Evolutionary conservation across 768 basidiomycete genomes (phyloP).

Genomic region (Saitozyma sp.): DNA sequence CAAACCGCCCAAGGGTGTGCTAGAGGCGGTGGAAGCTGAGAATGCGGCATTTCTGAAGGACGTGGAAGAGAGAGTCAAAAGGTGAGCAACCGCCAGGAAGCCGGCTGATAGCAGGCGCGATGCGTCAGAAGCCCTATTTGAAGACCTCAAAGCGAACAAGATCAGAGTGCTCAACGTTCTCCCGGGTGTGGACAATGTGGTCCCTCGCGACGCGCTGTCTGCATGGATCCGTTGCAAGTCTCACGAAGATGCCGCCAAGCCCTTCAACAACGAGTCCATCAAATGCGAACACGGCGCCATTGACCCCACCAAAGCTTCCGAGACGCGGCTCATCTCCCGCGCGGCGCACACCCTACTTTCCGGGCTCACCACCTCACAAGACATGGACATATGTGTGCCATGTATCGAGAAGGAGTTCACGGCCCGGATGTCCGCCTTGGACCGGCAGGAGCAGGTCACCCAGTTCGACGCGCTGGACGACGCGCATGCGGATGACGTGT

Average conservation of each 20-base stretch:
- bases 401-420: conserved; percentile 24
- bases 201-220: conserved; percentile 29
- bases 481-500: conserved; percentile 2
- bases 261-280: conserved; percentile 20
- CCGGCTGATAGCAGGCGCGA: conserved; percentile 9
- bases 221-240: conserved; percentile 14
- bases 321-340: conserved; percentile 23
- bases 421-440: background rate
- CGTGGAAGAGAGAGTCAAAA: conserved; percentile 7
- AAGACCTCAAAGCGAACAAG: conserved; percentile 13
- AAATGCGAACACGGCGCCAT: conserved; percentile 27
- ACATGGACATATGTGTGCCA: conserved; percentile 20
- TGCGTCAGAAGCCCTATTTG: conserved; percentile 20
- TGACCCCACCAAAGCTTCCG: conserved; percentile 24
- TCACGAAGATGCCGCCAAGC: conserved; percentile 14
- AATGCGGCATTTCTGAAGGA: conserved; percentile 16
- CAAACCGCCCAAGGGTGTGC: conserved; percentile 14
- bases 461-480: conserved; percentile 22
- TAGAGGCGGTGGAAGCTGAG: conserved; percentile 10
- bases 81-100: conserved; percentile 15
- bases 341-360: conserved; percentile 24
- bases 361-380: conserved; percentile 2
- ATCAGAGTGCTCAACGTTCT: conserved; percentile 18
- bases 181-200: conserved; percentile 28
- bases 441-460: conserved; percentile 10